Evolutionary conservation across 768 basidiomycete genomes (phyloP), one percentile per base, ranked within the genome.

Genomic region (Pleurotus salmoneostramineus): DNA sequence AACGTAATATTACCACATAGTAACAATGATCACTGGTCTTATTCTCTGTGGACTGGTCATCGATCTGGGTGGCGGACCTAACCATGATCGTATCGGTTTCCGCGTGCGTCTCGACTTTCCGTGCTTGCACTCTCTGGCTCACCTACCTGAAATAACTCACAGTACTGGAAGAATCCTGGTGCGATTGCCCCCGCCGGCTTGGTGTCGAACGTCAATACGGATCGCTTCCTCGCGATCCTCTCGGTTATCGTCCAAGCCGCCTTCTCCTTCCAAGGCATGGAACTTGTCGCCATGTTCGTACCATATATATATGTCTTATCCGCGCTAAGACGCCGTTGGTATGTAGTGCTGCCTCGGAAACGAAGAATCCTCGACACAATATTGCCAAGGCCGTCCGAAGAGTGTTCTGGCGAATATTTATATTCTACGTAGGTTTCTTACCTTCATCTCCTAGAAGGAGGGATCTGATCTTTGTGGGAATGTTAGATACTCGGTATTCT

Each of bases 251-350:
- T 79, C 15, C 76, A 80, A 63, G 78, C 80, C 12, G 84, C 83
- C 2, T 93, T 89, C 77, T 89, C 89, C 2, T 87, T 85, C 74
- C 83, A 88, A 63, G 88, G 84, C 32, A 83, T 90, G 75, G 89
- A 92, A 64, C 71, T 88, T 50, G 84, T 91, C 37, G 83, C 84
- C 27, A 80, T 88, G 84, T n/a, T n/a, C n/a, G n/a, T n/a, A n/a
- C n/a, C n/a, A n/a, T n/a, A n/a, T n/a, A n/a, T n/a, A n/a, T n/a
- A n/a, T n/a, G n/a, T n/a, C n/a, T n/a, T n/a, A n/a, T n/a, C n/a
- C n/a, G n/a, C n/a, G n/a, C n/a, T n/a, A n/a, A n/a, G n/a, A n/a
- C n/a, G n/a, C n/a, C n/a, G n/a, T n/a, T n/a, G n/a, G n/a, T n/a
- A n/a, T 62, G 43, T 52, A 87, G 85, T 54, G 82, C 87, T 31